These are phyloP conservation scores for Kingdonia uniflora DNA, from an alignment of 164 flowering plant genomes.

Conservation along the genomic window DNA sequence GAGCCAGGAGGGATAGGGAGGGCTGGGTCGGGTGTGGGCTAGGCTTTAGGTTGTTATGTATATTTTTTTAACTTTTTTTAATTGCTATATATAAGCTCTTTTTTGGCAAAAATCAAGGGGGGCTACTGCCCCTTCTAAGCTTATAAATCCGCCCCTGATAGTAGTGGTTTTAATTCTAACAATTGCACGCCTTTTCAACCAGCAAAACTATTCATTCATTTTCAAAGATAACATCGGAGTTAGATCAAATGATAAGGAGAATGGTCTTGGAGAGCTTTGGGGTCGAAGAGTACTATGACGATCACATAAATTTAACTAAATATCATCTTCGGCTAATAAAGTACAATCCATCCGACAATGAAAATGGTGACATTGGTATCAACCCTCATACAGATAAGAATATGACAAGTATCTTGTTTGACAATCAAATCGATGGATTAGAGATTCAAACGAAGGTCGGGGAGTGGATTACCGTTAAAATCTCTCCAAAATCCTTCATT, in stretches of 20 bases:
- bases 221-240: conserved; percentile 27
- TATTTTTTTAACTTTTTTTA: too few species aligned
- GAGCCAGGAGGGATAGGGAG: too few species aligned
- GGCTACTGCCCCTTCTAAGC: too few species aligned
- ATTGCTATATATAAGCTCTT: too few species aligned
- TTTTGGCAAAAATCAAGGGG: too few species aligned
- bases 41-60: too few species aligned
- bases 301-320: neutral
- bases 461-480: neutral
- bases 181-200: neutral
- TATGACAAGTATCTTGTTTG: neutral
- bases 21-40: too few species aligned
- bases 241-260: conserved; percentile 32
- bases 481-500: neutral
- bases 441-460: neutral
- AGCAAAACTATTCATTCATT: conserved; percentile 30
- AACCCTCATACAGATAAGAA: neutral
- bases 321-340: neutral
- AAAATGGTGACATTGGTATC: neutral
- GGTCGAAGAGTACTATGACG: neutral
- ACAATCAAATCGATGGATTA: neutral
- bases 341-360: neutral
- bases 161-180: neutral
- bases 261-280: conserved; percentile 45
- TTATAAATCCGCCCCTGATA: too few species aligned